Evolutionary conservation across 768 basidiomycete species (phyloP).

Genomic region (Leccinum broughii): DNA sequence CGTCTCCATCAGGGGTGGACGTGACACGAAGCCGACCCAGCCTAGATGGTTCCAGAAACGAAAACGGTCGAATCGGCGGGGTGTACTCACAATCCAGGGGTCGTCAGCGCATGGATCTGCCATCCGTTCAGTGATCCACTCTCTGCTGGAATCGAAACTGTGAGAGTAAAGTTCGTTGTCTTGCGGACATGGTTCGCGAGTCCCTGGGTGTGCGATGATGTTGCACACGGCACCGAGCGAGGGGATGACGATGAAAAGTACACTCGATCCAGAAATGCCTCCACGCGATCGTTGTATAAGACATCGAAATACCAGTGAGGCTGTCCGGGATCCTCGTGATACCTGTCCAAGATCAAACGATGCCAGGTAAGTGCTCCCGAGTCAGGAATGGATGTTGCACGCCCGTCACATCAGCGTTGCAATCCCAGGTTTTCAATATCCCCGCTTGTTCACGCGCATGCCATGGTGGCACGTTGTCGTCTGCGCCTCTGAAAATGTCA

Average conservation of each 20-base stretch:
- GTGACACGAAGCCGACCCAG: constrained; percentile 25
- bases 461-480: constrained; percentile 88
- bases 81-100: constrained; percentile 65
- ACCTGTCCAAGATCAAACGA: constrained; percentile 43
- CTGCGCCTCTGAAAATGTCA: constrained; percentile 54
- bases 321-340: constrained; percentile 59
- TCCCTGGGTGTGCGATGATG: background rate
- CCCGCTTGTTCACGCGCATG: constrained; percentile 71
- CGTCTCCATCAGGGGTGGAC: constrained; percentile 1
- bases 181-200: background rate
- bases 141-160: constrained; percentile 67
- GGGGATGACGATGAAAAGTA: constrained; percentile 9
- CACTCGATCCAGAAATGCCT: constrained; percentile 51
- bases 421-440: constrained; percentile 58
- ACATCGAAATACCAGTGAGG: constrained; percentile 73
- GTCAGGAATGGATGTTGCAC: constrained; percentile 17
- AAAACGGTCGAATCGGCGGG: background rate
- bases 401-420: constrained; percentile 53
- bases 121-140: constrained; percentile 72
- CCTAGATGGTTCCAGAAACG: constrained; percentile 7
- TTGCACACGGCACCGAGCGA: background rate
- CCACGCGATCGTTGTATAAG: constrained; percentile 54
- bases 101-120: constrained; percentile 53
- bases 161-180: constrained; percentile 62
- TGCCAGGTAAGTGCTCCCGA: constrained; percentile 15